phyloP scores from a whole-genome alignment of 192 early-diverging fungal species.

The Thamnidium elegans region DNA sequence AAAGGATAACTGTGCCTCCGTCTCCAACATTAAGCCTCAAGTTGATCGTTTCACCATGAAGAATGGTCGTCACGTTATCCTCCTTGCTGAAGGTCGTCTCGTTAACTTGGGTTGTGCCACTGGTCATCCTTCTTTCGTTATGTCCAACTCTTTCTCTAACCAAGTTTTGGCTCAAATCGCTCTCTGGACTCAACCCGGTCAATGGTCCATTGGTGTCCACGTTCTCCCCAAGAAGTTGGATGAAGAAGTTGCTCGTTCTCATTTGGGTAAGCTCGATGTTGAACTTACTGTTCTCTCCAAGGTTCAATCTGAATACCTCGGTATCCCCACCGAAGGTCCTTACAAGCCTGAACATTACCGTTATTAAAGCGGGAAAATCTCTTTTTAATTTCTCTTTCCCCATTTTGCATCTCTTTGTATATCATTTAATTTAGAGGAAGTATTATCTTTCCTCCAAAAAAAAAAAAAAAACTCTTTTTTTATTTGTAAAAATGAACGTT shows the following conservation, averaged over 20 bases:
- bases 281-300: conserved; percentile 82
- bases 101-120: conserved; percentile 99
- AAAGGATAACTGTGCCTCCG: conserved; percentile 84
- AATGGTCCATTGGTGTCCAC: conserved; percentile 95
- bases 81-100: conserved; percentile 97
- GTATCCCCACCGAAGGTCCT: conserved; percentile 78
- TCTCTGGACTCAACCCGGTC: conserved; percentile 87
- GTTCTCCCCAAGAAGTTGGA: conserved; percentile 98
- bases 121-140: conserved; percentile 98
- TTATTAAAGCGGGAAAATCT: conserved; percentile 55
- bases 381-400: too few species aligned
- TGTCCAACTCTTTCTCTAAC: conserved; percentile 99
- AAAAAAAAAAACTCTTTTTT: too few species aligned
- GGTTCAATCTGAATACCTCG: conserved; percentile 74
- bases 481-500: conserved; percentile 20
- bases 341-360: conserved; percentile 98
- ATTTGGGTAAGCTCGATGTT: conserved; percentile 93
- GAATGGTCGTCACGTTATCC: conserved; percentile 91
- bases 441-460: too few species aligned
- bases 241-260: conserved; percentile 96
- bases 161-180: conserved; percentile 98
- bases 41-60: conserved; percentile 95
- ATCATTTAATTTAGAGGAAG: too few species aligned
- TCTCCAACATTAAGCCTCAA: conserved; percentile 97
- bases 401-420: too few species aligned